Evolutionary conservation across 495 filamentous ascomycete genomes (phyloP).

Genomic region (Hypoxylon lenormandii): DNA sequence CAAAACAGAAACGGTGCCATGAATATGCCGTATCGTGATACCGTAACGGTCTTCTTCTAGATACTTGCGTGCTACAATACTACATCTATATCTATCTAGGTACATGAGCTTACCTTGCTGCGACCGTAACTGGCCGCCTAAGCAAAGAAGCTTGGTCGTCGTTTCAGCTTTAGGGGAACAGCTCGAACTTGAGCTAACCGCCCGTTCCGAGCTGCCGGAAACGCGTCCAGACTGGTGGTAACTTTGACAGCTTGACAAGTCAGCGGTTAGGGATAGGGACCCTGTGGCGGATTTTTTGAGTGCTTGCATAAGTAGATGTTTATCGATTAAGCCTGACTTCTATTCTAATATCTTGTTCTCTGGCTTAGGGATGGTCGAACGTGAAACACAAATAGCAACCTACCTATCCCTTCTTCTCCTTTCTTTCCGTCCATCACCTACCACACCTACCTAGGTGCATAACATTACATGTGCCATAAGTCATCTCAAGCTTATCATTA

Average conservation of each 20-base stretch:
- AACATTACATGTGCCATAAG: too few relatives aligned
- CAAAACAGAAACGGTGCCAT: conserved; percentile 24
- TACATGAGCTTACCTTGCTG: conserved; percentile 2
- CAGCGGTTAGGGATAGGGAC: conserved; percentile 22
- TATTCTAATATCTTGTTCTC: too few relatives aligned
- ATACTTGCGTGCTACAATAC: neutral
- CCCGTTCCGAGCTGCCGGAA: conserved; percentile 38
- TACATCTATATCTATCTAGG: neutral
- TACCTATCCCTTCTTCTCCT: neutral
- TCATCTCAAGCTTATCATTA: neutral
- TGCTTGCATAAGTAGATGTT: conserved; percentile 3
- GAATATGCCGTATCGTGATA: conserved; percentile 24
- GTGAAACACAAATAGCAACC: conserved; percentile 29
- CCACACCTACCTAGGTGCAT: too few relatives aligned
- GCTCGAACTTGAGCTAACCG: conserved; percentile 12
- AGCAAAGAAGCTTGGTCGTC: conserved; percentile 4
- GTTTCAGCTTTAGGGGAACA: neutral
- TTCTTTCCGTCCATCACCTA: neutral
- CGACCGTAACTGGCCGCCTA: neutral
- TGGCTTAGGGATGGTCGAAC: neutral
- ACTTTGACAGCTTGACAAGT: conserved; percentile 14
- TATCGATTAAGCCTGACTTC: too few relatives aligned
- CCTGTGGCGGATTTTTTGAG: conserved; percentile 8
- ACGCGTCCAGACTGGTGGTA: conserved; percentile 22
- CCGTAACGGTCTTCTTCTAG: conserved; percentile 18